A percentile compares a stretch with the other conserved stretches of the same genome.
These are phyloP conservation scores for Talaromyces trachyspermus DNA, from an alignment of 495 filamentous ascomycete species.

Conservation along the genomic window DNA sequence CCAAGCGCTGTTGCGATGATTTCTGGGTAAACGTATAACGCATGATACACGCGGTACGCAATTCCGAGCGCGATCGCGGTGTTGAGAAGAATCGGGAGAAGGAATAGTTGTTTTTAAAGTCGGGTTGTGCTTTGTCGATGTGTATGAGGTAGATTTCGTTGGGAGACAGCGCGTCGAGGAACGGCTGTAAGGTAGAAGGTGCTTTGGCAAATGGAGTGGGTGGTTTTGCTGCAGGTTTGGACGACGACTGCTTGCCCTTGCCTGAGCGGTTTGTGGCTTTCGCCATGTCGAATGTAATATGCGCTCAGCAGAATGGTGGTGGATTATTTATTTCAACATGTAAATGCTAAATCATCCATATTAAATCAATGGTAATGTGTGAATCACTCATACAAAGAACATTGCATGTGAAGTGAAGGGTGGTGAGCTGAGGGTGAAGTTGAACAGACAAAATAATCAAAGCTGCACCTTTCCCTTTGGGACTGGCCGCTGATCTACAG, in stretches of 20 bases:
- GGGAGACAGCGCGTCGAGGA: slow-evolving; percentile 53
- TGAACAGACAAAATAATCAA: no score
- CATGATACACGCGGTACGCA: slow-evolving; percentile 51
- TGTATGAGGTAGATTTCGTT: slow-evolving; percentile 71
- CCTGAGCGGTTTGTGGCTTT: slow-evolving; percentile 30
- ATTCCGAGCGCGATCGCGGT: slow-evolving; percentile 50
- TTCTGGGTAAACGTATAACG: slow-evolving; percentile 57
- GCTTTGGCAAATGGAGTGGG: slow-evolving; percentile 58
- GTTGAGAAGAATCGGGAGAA: slow-evolving; percentile 66
- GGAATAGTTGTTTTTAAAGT: slow-evolving; percentile 71
- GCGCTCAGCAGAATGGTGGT: slow-evolving; percentile 3
- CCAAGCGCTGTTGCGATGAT: slow-evolving; percentile 56
- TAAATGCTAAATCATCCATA: no score
- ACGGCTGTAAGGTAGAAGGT: slow-evolving; percentile 48
- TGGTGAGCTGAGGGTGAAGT: no score
- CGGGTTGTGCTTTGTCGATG: slow-evolving; percentile 55
- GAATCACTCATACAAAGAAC: no score
- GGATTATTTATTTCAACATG: slow-evolving; percentile 1
- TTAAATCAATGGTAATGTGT: no score
- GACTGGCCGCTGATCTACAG: no score
- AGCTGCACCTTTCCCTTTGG: no score
- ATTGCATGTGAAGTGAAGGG: no score
- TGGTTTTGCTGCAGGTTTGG: slow-evolving; percentile 20
- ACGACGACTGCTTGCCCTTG: slow-evolving; percentile 7
- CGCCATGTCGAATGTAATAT: no score